Base-by-base conservation (phyloP, 768 basidiomycete genomes). In the Boletales sp. region DNA sequence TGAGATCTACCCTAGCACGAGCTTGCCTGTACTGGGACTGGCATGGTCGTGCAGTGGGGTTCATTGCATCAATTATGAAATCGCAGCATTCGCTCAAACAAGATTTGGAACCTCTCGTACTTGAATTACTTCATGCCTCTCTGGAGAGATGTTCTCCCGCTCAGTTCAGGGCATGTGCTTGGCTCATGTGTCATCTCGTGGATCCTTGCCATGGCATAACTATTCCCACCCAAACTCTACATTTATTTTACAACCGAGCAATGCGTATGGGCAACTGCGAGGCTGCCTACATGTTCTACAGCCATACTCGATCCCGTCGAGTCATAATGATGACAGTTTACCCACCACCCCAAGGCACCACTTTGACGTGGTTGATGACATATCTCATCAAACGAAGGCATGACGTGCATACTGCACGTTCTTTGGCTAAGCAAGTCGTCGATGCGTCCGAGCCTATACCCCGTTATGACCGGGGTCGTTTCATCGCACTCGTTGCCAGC, bases 1-100 rank as follows among this genome's bases (percentile, higher is more conserved):
- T 86, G 19, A 67, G 71, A 19, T 70, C 75, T 21, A 72, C 78
- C 12, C 60, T 84, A 32, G 70, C 79, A 10, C 74, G 75, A 40
- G 72, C 83, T 8, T 77, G 79, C 53, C 57, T 82, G 35, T 70
- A 77, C 54, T 84, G 80, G 78, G 69, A 74, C 37, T 84, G 79
- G 80, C 66, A 70, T 43, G 48, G 58, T 25, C 67, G 73, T 35
- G 80, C 79, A 2, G 60, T 72, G 12, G 57, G 49, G 8, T 63
- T 82, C 30, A 59, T 82, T 39, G 60, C 58, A 4, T 54, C 61
- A 7, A 61, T 62, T 47, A 54, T 69, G 46, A 47, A 59, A 39
- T 59, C 58, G 19, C 58, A 54, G 49, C 54, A 61, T 49, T 52
- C 57, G 4, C 49, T 59, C 38, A 61, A 55, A 41, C 50, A 50